Evolutionary conservation across 75 land plant genomes (phyloP).

Genomic region (Selaginella moellendorffii): DNA sequence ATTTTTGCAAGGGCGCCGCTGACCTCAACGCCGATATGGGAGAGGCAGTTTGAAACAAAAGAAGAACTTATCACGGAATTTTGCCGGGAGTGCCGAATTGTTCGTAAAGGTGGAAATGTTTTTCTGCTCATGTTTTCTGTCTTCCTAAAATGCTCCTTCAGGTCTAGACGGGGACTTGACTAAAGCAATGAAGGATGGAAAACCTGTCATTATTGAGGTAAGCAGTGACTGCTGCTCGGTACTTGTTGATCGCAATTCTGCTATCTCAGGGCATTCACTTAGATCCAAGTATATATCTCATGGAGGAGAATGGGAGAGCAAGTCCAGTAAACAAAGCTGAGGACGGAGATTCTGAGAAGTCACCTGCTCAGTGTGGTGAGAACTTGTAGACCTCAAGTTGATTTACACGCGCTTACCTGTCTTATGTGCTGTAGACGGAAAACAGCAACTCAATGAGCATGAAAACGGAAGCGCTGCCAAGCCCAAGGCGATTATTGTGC

Average conservation of each 20-base stretch:
- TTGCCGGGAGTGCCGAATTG: constrained; percentile 79
- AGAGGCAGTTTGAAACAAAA: constrained; percentile 53
- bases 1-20: constrained; percentile 58
- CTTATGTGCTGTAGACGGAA: no score
- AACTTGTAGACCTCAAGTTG: no score
- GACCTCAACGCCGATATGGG: constrained; percentile 78
- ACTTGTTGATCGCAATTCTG: not conserved
- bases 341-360: no score
- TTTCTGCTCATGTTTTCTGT: not conserved
- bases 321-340: no score
- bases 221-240: not conserved
- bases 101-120: constrained; percentile 57
- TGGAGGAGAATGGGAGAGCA: constrained; percentile 62
- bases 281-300: constrained; percentile 86
- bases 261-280: constrained; percentile 64
- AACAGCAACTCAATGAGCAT: no score
- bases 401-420: no score
- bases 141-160: constrained; percentile 16
- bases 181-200: constrained; percentile 96
- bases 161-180: constrained; percentile 89
- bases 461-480: not conserved
- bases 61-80: constrained; percentile 88
- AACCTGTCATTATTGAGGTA: constrained; percentile 93
- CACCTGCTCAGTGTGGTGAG: no score
- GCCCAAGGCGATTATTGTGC: constrained; percentile 40